Conservation (phyloP, 2,329 filamentous ascomycete species). For the Fusarium foetens region DNA sequence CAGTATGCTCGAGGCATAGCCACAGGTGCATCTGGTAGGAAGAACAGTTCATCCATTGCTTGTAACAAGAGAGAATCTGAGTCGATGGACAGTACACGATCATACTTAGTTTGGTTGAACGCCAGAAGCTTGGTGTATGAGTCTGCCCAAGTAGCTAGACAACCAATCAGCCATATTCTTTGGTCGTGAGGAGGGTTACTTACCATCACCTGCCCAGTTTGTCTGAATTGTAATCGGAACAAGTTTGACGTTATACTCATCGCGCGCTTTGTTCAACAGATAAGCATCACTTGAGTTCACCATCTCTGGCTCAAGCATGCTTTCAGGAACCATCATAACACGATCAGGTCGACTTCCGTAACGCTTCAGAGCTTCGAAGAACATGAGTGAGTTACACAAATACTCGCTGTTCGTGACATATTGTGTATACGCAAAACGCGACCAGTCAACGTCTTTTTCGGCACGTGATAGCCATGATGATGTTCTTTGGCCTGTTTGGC, state of each 20-base stretch:
- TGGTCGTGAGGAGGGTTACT: background rate
- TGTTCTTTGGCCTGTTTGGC: background rate
- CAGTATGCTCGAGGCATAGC: constrained; percentile 80
- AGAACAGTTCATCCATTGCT: constrained; percentile 76
- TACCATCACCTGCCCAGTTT: constrained; percentile 49
- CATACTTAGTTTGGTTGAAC: constrained; percentile 73
- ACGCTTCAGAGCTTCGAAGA: constrained; percentile 57
- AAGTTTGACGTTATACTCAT: constrained; percentile 57
- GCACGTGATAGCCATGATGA: background rate
- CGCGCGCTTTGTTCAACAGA: constrained; percentile 54
- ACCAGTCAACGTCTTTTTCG: constrained; percentile 21
- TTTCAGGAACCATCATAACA: constrained; percentile 57
- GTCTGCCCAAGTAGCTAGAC: constrained; percentile 67
- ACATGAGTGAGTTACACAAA: constrained; percentile 62
- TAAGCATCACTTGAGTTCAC: constrained; percentile 43
- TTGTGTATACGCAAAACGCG: constrained; percentile 57
- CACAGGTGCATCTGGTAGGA: constrained; percentile 67
- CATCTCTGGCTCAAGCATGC: constrained; percentile 48
- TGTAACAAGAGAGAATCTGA: constrained; percentile 72
- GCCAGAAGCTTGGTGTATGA: constrained; percentile 75
- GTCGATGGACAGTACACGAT: constrained; percentile 61
- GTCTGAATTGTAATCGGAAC: constrained; percentile 54
- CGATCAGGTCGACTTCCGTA: constrained; percentile 55
- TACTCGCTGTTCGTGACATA: constrained; percentile 60
- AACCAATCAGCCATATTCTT: background rate